These are phyloP conservation scores for Aureoboletus auriporus DNA, from an alignment of 768 basidiomycete species.

Conservation along the genomic window DNA sequence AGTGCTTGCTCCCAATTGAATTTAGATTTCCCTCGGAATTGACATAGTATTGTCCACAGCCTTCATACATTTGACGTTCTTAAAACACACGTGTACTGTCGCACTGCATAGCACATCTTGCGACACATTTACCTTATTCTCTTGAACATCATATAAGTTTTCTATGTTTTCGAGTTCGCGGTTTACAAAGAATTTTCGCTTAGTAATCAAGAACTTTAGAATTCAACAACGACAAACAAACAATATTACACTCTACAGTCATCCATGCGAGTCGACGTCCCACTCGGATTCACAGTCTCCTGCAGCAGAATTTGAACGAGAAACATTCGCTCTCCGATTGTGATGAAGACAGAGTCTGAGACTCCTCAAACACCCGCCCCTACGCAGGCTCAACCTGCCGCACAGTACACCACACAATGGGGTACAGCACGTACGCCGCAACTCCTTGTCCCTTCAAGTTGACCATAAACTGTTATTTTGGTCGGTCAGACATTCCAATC, in stretches of 20 bases:
- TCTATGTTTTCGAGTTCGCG: too few relatives aligned
- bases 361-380: slow-evolving; percentile 31
- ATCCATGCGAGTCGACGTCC: too few relatives aligned
- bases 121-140: slow-evolving; percentile 5
- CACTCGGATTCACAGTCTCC: too few relatives aligned
- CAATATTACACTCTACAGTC: too few relatives aligned
- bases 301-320: too few relatives aligned
- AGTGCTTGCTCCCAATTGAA: too few relatives aligned
- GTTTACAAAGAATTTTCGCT: slow-evolving; percentile 6
- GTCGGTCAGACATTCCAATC: slow-evolving; percentile 52
- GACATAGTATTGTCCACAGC: slow-evolving; percentile 11
- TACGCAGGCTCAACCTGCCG: slow-evolving; percentile 25
- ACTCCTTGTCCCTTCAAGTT: slow-evolving; percentile 1
- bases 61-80: background rate
- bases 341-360: slow-evolving; percentile 44
- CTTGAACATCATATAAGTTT: too few relatives aligned
- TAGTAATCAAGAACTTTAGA: slow-evolving; percentile 16
- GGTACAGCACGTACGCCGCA: slow-evolving; percentile 32
- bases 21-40: background rate
- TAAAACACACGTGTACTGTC: background rate
- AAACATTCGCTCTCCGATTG: background rate
- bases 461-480: background rate
- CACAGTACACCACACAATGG: slow-evolving; percentile 38
- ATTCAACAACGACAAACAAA: slow-evolving; percentile 22
- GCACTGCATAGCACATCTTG: background rate